phyloP scores from a whole-genome alignment of 768 basidiomycete species.

The Xerocomus brunneocitrinus region DNA sequence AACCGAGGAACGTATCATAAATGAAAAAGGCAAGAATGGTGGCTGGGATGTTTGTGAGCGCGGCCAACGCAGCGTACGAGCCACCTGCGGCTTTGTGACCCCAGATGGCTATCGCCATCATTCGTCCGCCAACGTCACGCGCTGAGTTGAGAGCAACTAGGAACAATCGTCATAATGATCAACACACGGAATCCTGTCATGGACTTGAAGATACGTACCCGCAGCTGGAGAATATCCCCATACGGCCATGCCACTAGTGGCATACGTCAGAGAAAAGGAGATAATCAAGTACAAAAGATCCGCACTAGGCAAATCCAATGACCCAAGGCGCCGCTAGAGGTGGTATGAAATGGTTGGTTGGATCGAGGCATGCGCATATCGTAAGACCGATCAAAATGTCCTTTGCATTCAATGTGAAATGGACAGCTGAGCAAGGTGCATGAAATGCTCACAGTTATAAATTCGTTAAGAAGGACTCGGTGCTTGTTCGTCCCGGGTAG shows the following conservation, averaged over 20 bases:
- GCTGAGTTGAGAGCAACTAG: conserved; percentile 61
- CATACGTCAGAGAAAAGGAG: neutral
- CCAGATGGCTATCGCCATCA: conserved; percentile 59
- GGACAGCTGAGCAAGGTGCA: neutral
- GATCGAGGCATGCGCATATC: conserved; percentile 37
- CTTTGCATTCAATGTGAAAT: conserved; percentile 5
- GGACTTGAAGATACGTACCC: conserved; percentile 27
- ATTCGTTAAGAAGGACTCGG: conserved; percentile 37
- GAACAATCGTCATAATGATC: neutral
- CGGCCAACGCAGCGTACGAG: conserved; percentile 55
- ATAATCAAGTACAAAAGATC: neutral
- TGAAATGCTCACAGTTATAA: conserved; percentile 28
- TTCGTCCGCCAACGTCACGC: conserved; percentile 61
- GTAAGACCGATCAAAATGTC: conserved; percentile 20
- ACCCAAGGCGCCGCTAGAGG: conserved; percentile 50
- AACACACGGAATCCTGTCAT: neutral
- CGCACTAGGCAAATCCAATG: conserved; percentile 58
- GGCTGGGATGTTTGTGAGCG: conserved; percentile 63
- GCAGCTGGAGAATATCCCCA: conserved; percentile 57
- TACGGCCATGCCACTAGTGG: conserved; percentile 46
- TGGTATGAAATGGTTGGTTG: conserved; percentile 54
- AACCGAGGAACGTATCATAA: conserved; percentile 55
- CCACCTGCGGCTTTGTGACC: conserved; percentile 49
- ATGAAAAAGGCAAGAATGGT: conserved; percentile 49
- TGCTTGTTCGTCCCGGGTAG: conserved; percentile 29